Evolutionary conservation across 2,329 filamentous ascomycete genomes (phyloP), one percentile per base, ranked within the genome.

Genomic region (Nigrograna mackinnonii): DNA sequence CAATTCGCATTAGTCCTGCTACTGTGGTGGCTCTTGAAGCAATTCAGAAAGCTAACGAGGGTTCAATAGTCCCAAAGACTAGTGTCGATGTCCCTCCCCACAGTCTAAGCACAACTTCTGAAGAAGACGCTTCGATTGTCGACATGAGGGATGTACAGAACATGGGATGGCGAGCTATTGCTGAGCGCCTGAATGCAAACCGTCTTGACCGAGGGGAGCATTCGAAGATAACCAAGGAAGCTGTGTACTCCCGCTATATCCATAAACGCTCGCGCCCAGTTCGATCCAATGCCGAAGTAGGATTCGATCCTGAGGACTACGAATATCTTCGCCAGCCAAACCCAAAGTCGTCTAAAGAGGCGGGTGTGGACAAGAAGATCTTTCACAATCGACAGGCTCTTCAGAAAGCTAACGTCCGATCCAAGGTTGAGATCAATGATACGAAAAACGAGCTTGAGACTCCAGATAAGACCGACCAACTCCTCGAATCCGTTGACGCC

Each of bases 171-270:
- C 39, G 22, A 61, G 51, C 47, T 2, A 66, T 69, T 28, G 52
- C 54, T 6, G 37, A 44, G 9, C 22, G 44, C 5, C 51, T 69
- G 33, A 68, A 67, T 44, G 26, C 49, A 6, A 32, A 46, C 28
- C 58, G 63, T 26, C 22, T 37, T 14, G 33, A 43, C 16, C 36
- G 28, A 14, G 54, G 52, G 11, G 50, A 55, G 34, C 30, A 49
- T 2, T 43, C 46, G 3, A 47, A 41, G 20, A 54, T 58, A 36
- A 70, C 65, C 16, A 43, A 52, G 3, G 47, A 58, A 1, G 56
- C 62, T 0, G 60, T 67, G n/a, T 72, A 72, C 49, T 52, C 52
- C 6, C 66, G 67, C 39, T 70, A 64, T 49, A 57, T 68, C 18
- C 60, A 62, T 34, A 64, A 58, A 30, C 50, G 47, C 1, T 56